These are phyloP conservation scores for Hanseniaspora vineae DNA, from an alignment of 805 yeast species.

Conservation along the genomic window DNA sequence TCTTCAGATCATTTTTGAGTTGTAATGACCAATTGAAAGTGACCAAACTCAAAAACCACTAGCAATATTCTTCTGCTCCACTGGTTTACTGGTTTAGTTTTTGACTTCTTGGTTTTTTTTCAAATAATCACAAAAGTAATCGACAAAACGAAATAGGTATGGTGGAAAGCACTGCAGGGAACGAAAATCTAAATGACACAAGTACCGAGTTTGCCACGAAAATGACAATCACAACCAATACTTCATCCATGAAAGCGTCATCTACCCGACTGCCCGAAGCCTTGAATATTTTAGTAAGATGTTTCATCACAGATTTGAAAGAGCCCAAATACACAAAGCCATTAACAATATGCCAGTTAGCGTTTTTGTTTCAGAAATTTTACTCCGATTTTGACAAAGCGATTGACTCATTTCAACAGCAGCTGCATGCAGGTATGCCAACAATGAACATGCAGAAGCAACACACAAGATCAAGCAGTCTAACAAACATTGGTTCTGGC, in stretches of 20 bases:
- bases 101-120: too few relatives aligned
- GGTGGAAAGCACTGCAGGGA: too few relatives aligned
- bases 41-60: too few relatives aligned
- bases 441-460: not conserved
- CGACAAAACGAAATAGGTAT: too few relatives aligned
- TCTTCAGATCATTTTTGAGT: too few relatives aligned
- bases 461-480: not conserved
- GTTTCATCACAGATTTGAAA: slow-evolving; percentile 21
- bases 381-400: slow-evolving; percentile 20
- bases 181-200: too few relatives aligned
- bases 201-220: too few relatives aligned
- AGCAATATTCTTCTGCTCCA: too few relatives aligned
- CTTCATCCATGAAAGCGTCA: not conserved
- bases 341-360: slow-evolving; percentile 16
- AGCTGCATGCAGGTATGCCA: not conserved
- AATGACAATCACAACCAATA: too few relatives aligned
- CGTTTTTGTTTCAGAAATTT: slow-evolving; percentile 20
- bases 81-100: too few relatives aligned
- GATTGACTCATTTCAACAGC: not conserved
- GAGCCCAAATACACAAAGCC: slow-evolving; percentile 24
- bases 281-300: slow-evolving; percentile 14
- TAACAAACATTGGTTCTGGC: slow-evolving; percentile 15
- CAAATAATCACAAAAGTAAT: too few relatives aligned
- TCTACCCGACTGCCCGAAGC: slow-evolving; percentile 16
- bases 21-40: too few relatives aligned